Percentiles rank a stretch among this genome's conserved stretches.
Conservation (phyloP, 441 rosid genomes). For the Eutrema salsugineum region DNA sequence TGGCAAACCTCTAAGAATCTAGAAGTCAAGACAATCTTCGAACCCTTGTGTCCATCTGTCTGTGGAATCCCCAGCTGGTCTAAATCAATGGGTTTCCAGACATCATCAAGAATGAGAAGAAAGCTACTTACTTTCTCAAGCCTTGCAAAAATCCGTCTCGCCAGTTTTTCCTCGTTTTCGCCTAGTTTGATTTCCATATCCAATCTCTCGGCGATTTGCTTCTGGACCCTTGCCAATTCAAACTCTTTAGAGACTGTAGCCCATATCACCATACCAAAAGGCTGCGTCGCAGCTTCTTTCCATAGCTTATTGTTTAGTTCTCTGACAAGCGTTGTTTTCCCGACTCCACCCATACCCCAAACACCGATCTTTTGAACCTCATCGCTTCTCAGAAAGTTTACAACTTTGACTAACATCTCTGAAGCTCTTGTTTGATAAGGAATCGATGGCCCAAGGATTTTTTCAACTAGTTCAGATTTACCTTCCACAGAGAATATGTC, state of each 20-base stretch:
- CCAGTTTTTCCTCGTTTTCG: slow-evolving; percentile 22
- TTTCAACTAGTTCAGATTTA: slow-evolving; percentile 18
- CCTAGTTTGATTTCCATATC: slow-evolving; percentile 28
- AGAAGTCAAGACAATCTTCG: slow-evolving; percentile 35
- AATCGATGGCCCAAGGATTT: slow-evolving; percentile 32
- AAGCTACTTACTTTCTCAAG: slow-evolving; percentile 28
- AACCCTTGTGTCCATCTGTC: slow-evolving; percentile 9
- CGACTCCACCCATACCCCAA: slow-evolving; percentile 61
- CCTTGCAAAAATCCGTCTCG: slow-evolving; percentile 18
- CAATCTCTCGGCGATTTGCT: slow-evolving; percentile 47
- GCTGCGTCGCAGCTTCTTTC: slow-evolving; percentile 20
- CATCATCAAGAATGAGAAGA: slow-evolving; percentile 50
- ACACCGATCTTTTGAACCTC: slow-evolving; percentile 40
- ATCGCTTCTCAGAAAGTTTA: slow-evolving; percentile 31
- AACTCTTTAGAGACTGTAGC: slow-evolving; percentile 46
- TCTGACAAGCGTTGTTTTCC: slow-evolving; percentile 48
- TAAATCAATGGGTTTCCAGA: slow-evolving; percentile 45
- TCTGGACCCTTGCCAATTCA: slow-evolving; percentile 37
- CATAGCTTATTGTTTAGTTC: slow-evolving; percentile 48
- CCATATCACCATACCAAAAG: slow-evolving; percentile 47
- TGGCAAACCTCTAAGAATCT: slow-evolving; percentile 32
- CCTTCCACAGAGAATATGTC: slow-evolving; percentile 8
- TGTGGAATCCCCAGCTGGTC: slow-evolving; percentile 37
- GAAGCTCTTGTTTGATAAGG: slow-evolving; percentile 33
- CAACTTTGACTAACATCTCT: slow-evolving; percentile 33